Evolutionary conservation across 1,284 basidiomycete species (phyloP).

Genomic region (Pseudozyma pruni): DNA sequence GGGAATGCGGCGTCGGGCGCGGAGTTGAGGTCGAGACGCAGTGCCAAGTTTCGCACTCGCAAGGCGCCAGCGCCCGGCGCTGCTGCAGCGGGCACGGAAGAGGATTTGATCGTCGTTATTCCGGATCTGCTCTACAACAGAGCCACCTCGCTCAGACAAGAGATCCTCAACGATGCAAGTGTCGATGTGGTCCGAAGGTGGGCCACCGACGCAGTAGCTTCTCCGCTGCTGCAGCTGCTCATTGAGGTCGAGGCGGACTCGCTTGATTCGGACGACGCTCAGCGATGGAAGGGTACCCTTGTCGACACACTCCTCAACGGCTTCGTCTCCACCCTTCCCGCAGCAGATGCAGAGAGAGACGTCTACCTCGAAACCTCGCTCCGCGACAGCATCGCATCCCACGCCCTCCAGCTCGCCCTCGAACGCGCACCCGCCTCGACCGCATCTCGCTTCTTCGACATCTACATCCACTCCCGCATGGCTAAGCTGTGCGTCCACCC

Average conservation of each 20-base stretch:
- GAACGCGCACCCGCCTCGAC: conserved; percentile 19
- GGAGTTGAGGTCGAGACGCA: conserved; percentile 49
- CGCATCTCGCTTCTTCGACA: conserved; percentile 47
- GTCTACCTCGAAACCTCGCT: conserved; percentile 59
- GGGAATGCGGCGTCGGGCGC: conserved; percentile 7
- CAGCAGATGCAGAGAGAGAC: conserved; percentile 26
- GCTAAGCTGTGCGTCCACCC: conserved; percentile 62
- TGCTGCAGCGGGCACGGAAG: not conserved
- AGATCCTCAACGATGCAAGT: conserved; percentile 16
- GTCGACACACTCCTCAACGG: conserved; percentile 52
- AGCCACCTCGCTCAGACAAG: conserved; percentile 14
- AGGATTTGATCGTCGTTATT: conserved; percentile 27
- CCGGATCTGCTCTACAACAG: conserved; percentile 33
- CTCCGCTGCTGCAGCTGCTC: conserved; percentile 57
- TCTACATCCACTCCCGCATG: conserved; percentile 55
- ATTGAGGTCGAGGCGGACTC: conserved; percentile 40
- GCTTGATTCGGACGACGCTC: conserved; percentile 31
- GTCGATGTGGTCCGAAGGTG: conserved; percentile 32
- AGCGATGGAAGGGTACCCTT: conserved; percentile 29
- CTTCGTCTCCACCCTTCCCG: conserved; percentile 21
- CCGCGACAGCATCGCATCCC: conserved; percentile 62
- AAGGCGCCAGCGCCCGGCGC: conserved; percentile 26
- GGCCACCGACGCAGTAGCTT: conserved; percentile 49
- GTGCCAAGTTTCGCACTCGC: conserved; percentile 59
- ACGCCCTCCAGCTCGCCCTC: conserved; percentile 53